Evolutionary conservation across 2,329 filamentous ascomycete genomes (phyloP).

Genomic region (Phialophora verrucosa): DNA sequence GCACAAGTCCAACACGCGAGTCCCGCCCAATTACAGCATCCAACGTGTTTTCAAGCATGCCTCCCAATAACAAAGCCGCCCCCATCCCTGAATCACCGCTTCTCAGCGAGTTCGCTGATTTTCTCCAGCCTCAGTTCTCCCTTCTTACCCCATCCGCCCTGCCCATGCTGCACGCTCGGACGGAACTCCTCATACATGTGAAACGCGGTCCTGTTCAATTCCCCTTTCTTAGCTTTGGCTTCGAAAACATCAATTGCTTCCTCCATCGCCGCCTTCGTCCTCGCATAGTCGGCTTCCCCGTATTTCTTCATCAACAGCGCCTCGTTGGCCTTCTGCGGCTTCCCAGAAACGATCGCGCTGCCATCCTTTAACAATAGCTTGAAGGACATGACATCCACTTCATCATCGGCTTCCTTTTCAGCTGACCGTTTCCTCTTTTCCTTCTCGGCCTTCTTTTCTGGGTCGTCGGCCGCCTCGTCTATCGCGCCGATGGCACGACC

Average conservation of each 20-base stretch:
- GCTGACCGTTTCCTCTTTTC: constrained; percentile 22
- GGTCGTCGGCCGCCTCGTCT: constrained; percentile 20
- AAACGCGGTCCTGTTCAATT: constrained; percentile 79
- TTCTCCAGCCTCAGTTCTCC: constrained; percentile 69
- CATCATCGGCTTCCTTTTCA: constrained; percentile 21
- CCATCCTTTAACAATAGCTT: constrained; percentile 28
- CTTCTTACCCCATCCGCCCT: constrained; percentile 86
- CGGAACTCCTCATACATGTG: constrained; percentile 80
- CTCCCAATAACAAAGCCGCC: background rate
- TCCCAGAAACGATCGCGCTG: constrained; percentile 31
- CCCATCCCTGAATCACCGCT: background rate
- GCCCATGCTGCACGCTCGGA: constrained; percentile 74
- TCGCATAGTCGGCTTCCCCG: constrained; percentile 16
- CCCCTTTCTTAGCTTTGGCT: constrained; percentile 47
- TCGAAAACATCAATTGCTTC: constrained; percentile 26
- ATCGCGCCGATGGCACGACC: constrained; percentile 34
- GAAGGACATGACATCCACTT: constrained; percentile 35
- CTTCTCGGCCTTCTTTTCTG: constrained; percentile 29
- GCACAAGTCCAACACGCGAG: background rate
- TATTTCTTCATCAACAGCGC: constrained; percentile 27
- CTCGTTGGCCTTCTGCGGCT: constrained; percentile 31
- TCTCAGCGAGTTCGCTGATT: constrained; percentile 51
- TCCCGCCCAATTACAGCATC: constrained; percentile 1
- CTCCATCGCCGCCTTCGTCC: constrained; percentile 29
- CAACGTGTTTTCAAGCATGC: background rate